phyloP scores from a whole-genome alignment of 257 asterid genomes.

The Cruciata laevipes region DNA sequence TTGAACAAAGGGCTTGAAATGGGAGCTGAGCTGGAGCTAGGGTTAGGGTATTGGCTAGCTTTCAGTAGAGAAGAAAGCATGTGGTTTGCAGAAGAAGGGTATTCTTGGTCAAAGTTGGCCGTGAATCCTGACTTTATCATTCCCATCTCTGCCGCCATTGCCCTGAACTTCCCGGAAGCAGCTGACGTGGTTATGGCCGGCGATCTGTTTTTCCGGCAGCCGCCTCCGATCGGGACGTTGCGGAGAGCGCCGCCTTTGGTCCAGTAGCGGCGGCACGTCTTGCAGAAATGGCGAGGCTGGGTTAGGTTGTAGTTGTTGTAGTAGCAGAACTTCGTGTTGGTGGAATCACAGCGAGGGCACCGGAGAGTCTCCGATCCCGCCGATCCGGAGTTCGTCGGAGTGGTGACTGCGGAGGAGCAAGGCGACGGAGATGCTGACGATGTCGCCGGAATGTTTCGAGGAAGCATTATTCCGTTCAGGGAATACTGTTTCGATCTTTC shows the following conservation, averaged over 20 bases:
- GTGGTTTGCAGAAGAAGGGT: slow-evolving; percentile 39
- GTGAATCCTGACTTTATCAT: slow-evolving; percentile 29
- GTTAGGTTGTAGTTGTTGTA: slow-evolving; percentile 91
- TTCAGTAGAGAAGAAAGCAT: slow-evolving; percentile 51
- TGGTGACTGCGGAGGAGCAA: slow-evolving; percentile 19
- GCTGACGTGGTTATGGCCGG: slow-evolving; percentile 27
- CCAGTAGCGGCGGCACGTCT: slow-evolving; percentile 93
- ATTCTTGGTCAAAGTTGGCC: slow-evolving; percentile 30
- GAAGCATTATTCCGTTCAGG: slow-evolving; percentile 12
- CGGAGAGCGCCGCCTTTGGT: slow-evolving; percentile 87
- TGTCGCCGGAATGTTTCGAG: slow-evolving; percentile 20
- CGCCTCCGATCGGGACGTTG: slow-evolving; percentile 86
- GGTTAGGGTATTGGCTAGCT: slow-evolving; percentile 39
- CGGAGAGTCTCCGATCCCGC: slow-evolving; percentile 35
- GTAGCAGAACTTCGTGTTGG: slow-evolving; percentile 79
- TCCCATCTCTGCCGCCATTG: slow-evolving; percentile 28
- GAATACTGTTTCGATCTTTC: slow-evolving; percentile 34
- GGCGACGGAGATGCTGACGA: slow-evolving; percentile 28
- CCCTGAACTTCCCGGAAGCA: slow-evolving; percentile 38
- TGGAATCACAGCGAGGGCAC: slow-evolving; percentile 80
- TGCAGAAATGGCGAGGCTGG: slow-evolving; percentile 91
- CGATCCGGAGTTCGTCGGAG: slow-evolving; percentile 18
- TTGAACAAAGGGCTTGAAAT: slow-evolving; percentile 7
- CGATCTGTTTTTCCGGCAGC: slow-evolving; percentile 62
- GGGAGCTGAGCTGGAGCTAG: slow-evolving; percentile 19